These are phyloP conservation scores for Phialemonium atrogriseum DNA, from an alignment of 2,329 filamentous ascomycete species.

Conservation along the genomic window DNA sequence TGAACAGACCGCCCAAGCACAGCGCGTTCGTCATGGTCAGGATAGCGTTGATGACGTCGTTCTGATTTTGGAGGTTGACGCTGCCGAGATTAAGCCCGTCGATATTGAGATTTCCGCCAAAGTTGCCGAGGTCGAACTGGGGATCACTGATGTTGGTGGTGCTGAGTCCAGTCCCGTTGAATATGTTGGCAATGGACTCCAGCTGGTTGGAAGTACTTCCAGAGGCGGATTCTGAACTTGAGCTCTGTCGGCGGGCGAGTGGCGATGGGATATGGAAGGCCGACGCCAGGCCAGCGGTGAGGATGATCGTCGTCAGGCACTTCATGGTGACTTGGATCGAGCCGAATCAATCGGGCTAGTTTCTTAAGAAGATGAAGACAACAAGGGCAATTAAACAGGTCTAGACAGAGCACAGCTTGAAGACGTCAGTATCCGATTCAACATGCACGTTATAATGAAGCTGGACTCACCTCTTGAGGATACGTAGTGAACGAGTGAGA, in stretches of 20 bases:
- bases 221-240: conserved; percentile 3
- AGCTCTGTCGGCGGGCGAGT: conserved; percentile 1
- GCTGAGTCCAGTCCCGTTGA: conserved; percentile 4
- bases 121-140: conserved; percentile 8
- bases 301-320: conserved; percentile 10
- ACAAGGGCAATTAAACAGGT: background rate
- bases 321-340: conserved; percentile 15
- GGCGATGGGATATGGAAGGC: conserved; percentile 9
- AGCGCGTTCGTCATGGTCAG: conserved; percentile 18
- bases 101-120: conserved; percentile 14
- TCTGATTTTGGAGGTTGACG: conserved; percentile 19
- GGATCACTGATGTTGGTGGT: conserved; percentile 6
- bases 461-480: conserved; percentile 2
- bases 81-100: conserved; percentile 19
- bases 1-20: conserved; percentile 17
- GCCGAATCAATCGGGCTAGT: conserved; percentile 2
- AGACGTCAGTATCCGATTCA: conserved; percentile 4
- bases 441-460: too few species aligned
- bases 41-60: conserved; percentile 20
- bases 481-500: background rate
- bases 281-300: conserved; percentile 20
- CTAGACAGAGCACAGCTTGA: conserved; percentile 11
- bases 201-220: conserved; percentile 2
- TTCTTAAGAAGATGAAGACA: conserved; percentile 1
- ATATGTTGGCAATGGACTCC: background rate